These are phyloP conservation scores for Ustilago hordei DNA, from an alignment of 1,284 basidiomycete species.

Conservation along the genomic window DNA sequence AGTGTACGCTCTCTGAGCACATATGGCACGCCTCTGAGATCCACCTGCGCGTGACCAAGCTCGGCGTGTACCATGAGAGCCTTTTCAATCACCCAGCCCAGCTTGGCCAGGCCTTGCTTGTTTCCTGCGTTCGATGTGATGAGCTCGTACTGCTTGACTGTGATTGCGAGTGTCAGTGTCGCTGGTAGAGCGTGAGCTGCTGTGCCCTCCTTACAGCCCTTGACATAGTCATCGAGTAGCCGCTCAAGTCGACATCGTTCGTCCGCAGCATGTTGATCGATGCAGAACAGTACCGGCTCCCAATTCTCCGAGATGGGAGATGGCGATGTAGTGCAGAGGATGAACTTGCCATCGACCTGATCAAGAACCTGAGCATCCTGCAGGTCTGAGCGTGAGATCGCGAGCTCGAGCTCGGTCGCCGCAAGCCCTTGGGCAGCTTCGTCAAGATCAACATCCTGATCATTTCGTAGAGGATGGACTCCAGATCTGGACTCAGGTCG, in stretches of 20 bases:
- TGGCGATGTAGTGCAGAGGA: slow-evolving; percentile 75
- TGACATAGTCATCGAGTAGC: slow-evolving; percentile 80
- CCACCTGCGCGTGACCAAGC: slow-evolving; percentile 38
- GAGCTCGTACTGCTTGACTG: slow-evolving; percentile 18
- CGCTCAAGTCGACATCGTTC: slow-evolving; percentile 86
- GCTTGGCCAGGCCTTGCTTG: background rate
- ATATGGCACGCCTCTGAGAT: slow-evolving; percentile 26
- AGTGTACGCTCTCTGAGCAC: slow-evolving; percentile 21
- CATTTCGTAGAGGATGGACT: background rate
- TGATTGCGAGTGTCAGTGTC: slow-evolving; percentile 22
- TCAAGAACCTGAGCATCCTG: slow-evolving; percentile 71
- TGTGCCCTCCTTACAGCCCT: slow-evolving; percentile 10
- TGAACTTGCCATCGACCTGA: slow-evolving; percentile 90
- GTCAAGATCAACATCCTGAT: background rate
- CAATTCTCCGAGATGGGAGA: slow-evolving; percentile 14
- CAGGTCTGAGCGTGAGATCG: slow-evolving; percentile 25
- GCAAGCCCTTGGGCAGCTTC: background rate
- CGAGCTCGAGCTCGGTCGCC: slow-evolving; percentile 12
- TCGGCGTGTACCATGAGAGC: slow-evolving; percentile 20
- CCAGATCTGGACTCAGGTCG: background rate
- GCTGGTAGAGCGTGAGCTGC: background rate
- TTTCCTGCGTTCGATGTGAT: background rate
- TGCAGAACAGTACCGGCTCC: slow-evolving; percentile 75
- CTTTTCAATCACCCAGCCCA: slow-evolving; percentile 24
- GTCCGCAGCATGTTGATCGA: slow-evolving; percentile 96